Conservation (phyloP, 371 early-diverging fungal genomes). For the Mortierella sp. region DNA sequence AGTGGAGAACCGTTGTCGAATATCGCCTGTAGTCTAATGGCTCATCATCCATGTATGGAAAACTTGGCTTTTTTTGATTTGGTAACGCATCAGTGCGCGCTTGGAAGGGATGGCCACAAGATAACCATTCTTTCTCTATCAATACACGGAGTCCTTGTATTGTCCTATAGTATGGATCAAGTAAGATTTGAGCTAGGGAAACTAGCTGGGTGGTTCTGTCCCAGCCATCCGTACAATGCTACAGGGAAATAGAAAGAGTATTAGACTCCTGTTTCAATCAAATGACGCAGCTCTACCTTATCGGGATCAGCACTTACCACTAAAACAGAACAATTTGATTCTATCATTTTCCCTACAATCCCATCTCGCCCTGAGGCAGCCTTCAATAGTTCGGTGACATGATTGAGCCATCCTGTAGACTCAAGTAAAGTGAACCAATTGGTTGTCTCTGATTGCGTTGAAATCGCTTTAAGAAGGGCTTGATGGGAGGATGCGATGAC, state of each 20-base stretch:
- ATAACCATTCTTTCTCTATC: slow-evolving; percentile 61
- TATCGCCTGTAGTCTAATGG: slow-evolving; percentile 11
- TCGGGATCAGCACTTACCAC: slow-evolving; percentile 37
- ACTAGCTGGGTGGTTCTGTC: slow-evolving; percentile 60
- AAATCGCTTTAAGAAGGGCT: slow-evolving; percentile 48
- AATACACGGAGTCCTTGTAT: slow-evolving; percentile 56
- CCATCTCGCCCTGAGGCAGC: slow-evolving; percentile 58
- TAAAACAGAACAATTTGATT: slow-evolving; percentile 50
- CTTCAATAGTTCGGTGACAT: slow-evolving; percentile 55
- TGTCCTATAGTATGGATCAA: slow-evolving; percentile 59
- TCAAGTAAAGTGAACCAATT: slow-evolving; percentile 55
- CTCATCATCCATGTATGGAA: slow-evolving; percentile 7
- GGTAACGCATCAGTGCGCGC: slow-evolving; percentile 36
- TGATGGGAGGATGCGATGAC: slow-evolving; percentile 51
- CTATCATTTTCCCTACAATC: slow-evolving; percentile 53
- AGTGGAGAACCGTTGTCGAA: slow-evolving; percentile 14
- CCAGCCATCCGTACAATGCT: slow-evolving; percentile 64
- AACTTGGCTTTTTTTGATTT: slow-evolving; percentile 14
- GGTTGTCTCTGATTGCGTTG: slow-evolving; percentile 45
- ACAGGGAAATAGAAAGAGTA: not conserved
- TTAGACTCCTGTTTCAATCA: not conserved
- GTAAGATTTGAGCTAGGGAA: slow-evolving; percentile 55
- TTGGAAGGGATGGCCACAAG: slow-evolving; percentile 57
- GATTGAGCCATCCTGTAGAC: slow-evolving; percentile 56
- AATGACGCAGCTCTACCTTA: not conserved